phyloP scores from a whole-genome alignment of 169 alveolate genomes.

The Perkinsus chesapeaki region DNA sequence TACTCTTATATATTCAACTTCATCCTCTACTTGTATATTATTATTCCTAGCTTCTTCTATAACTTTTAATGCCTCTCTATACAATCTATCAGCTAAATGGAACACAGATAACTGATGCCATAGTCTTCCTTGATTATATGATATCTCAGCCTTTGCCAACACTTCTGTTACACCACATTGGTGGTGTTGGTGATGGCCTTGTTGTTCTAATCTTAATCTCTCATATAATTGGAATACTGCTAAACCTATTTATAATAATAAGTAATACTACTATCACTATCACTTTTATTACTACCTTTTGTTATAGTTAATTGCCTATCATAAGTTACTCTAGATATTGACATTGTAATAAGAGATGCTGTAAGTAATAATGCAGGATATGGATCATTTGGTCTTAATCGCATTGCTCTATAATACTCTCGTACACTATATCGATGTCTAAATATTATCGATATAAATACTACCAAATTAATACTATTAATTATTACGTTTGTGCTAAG shows the following conservation, averaged over 20 bases:
- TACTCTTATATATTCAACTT: neutral
- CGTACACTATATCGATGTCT: neutral
- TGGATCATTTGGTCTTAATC: neutral
- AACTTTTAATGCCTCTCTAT: neutral
- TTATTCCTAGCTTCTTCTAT: neutral
- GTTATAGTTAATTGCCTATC: neutral
- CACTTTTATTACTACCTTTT: neutral
- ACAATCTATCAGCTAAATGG: neutral
- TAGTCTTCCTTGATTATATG: neutral
- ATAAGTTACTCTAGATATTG: neutral
- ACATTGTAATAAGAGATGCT: neutral
- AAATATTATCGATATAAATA: neutral
- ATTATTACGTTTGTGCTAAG: neutral
- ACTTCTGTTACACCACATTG: neutral
- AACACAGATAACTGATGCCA: neutral
- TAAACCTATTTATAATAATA: neutral
- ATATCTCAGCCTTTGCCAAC: neutral
- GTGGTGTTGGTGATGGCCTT: too few relatives aligned
- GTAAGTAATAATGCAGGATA: neutral
- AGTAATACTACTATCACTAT: neutral
- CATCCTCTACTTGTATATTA: neutral
- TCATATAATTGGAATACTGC: neutral
- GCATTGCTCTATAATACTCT: neutral
- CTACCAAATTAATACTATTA: neutral
- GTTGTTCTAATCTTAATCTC: neutral